Percentiles rank a stretch among this genome's conserved stretches.
Conservation (phyloP, 1,139 yeast genomes). For the Candida sanyaensis region DNA sequence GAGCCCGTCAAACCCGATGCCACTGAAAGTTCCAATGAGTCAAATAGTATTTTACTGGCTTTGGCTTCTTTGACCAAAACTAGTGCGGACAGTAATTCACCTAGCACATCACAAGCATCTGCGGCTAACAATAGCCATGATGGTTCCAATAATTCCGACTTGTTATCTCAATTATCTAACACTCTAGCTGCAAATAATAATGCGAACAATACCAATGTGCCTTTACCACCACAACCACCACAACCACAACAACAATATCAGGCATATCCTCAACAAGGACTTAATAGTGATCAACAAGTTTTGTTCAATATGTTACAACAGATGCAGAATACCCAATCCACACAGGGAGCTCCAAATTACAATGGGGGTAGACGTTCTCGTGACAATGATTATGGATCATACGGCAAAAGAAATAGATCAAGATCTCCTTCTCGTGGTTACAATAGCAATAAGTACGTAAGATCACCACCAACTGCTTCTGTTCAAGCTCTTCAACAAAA, state of each 20-base stretch:
- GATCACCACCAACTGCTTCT: constrained; percentile 30
- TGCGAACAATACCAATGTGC: constrained; percentile 14
- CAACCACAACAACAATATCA: constrained; percentile 14
- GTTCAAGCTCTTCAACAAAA: constrained; percentile 14
- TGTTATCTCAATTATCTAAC: constrained; percentile 43
- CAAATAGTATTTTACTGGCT: constrained; percentile 65
- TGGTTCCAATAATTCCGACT: constrained; percentile 32
- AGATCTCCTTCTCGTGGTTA: constrained; percentile 51
- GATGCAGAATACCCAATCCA: constrained; percentile 34
- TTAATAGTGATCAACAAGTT: constrained; percentile 25
- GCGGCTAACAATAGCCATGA: constrained; percentile 10
- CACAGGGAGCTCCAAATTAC: constrained; percentile 15
- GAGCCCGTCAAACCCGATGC: constrained; percentile 27
- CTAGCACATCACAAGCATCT: constrained; percentile 16
- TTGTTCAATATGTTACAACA: constrained; percentile 47
- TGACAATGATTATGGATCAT: constrained; percentile 29
- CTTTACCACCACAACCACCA: constrained; percentile 12
- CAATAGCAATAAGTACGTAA: constrained; percentile 16
- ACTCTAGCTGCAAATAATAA: constrained; percentile 25
- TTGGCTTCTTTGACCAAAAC: constrained; percentile 56
- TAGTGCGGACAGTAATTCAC: constrained; percentile 13
- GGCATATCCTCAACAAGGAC: constrained; percentile 18
- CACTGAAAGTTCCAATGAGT: constrained; percentile 36
- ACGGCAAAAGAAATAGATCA: constrained; percentile 55
- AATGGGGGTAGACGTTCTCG: constrained; percentile 36